phyloP scores from a whole-genome alignment of 768 basidiomycete genomes.

The Xerocomellus intermedius region DNA sequence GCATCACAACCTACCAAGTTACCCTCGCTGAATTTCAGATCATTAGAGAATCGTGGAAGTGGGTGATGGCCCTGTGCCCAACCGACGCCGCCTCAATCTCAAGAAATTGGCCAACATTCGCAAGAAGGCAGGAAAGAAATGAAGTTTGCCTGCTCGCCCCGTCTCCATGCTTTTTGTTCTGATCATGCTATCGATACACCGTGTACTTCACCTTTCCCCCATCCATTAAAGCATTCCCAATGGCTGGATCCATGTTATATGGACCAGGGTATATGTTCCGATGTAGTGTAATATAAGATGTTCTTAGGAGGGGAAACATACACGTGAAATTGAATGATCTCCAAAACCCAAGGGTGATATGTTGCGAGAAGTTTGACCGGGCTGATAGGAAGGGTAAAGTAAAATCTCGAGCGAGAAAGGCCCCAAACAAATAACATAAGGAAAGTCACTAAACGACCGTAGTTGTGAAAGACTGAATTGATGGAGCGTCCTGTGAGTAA shows the following conservation, averaged over 20 bases:
- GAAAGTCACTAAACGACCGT: conserved; percentile 33
- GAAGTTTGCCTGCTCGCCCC: not conserved
- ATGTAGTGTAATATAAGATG: conserved; percentile 14
- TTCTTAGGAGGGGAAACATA: conserved; percentile 3
- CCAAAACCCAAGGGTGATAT: conserved; percentile 4
- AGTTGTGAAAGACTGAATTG: conserved; percentile 25
- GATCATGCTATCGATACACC: conserved; percentile 9
- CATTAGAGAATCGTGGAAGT: conserved; percentile 25
- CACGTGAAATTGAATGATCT: conserved; percentile 8
- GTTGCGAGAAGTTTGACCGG: not conserved
- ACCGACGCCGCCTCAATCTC: conserved; percentile 16
- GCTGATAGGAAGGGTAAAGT: conserved; percentile 1
- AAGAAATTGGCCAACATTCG: conserved; percentile 15
- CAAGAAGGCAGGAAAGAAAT: not conserved
- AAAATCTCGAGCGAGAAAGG: conserved; percentile 11
- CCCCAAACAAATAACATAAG: conserved; percentile 22
- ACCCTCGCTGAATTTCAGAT: not conserved
- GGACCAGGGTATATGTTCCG: conserved; percentile 16
- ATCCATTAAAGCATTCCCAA: not conserved
- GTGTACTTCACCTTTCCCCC: not conserved
- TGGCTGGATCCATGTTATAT: conserved; percentile 5
- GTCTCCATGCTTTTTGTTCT: not conserved
- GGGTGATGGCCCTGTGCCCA: conserved; percentile 18
- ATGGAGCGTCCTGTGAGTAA: conserved; percentile 6
- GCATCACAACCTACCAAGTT: not conserved